Evolutionary conservation across 106 monocot genomes (phyloP).

Genomic region (Vanilla planifolia): DNA sequence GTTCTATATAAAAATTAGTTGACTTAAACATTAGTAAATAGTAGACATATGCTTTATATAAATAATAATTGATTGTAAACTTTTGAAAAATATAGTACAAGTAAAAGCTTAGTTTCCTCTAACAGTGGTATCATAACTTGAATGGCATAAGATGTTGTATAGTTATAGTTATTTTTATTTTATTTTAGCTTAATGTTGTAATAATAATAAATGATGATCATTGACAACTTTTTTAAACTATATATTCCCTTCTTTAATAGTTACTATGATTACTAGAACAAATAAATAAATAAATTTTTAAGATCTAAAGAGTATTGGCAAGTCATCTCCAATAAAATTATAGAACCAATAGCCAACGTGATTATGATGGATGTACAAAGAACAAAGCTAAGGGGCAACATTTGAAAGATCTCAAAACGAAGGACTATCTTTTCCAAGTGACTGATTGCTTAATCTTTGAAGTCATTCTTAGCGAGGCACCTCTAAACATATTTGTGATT

Average conservation of each 20-base stretch:
- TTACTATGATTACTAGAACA: constrained; percentile 9
- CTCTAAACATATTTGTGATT: constrained; percentile 3
- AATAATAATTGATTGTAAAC: too few relatives aligned
- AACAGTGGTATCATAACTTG: too few relatives aligned
- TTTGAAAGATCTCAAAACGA: background rate
- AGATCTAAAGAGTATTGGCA: constrained; percentile 16
- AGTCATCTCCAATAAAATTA: background rate
- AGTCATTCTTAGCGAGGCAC: background rate
- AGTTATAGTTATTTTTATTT: too few relatives aligned
- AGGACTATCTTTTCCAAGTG: too few relatives aligned
- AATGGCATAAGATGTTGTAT: too few relatives aligned
- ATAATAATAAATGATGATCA: background rate
- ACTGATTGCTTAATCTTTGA: constrained; percentile 1
- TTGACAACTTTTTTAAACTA: background rate
- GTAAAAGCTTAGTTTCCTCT: too few relatives aligned
- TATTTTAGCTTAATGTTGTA: too few relatives aligned
- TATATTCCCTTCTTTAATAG: constrained; percentile 2
- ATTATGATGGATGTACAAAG: background rate
- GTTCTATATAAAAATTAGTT: too few relatives aligned
- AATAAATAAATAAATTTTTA: constrained; percentile 13
- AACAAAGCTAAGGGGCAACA: background rate
- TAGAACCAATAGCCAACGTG: background rate
- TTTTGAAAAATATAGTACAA: too few relatives aligned
- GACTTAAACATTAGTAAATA: too few relatives aligned
- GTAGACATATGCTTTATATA: too few relatives aligned